These are phyloP conservation scores for Theileria orientalis DNA, from an alignment of 169 alveolate genomes.

Conservation along the genomic window DNA sequence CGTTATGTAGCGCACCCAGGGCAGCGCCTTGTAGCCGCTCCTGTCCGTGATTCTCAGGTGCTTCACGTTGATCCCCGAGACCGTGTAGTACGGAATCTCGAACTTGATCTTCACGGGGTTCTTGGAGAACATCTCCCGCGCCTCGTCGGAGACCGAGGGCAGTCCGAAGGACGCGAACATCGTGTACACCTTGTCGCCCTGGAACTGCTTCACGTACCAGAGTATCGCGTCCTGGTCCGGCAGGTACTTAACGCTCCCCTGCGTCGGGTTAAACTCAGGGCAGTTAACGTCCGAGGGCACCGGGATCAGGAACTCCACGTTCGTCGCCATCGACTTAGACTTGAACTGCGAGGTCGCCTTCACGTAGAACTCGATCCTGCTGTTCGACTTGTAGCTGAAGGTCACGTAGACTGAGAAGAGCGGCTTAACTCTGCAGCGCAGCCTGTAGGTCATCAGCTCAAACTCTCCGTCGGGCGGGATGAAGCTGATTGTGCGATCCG, in stretches of 20 bases:
- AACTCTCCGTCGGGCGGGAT: slow-evolving; percentile 99
- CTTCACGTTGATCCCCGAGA: slow-evolving; percentile 97
- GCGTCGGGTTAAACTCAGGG: slow-evolving; percentile 92
- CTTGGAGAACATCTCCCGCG: slow-evolving; percentile 88
- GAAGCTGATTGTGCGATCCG: slow-evolving; percentile 96
- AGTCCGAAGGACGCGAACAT: slow-evolving; percentile 96
- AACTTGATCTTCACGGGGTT: slow-evolving; percentile 94
- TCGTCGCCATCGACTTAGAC: slow-evolving; percentile 93
- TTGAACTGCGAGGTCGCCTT: slow-evolving; percentile 91
- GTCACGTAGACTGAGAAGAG: slow-evolving; percentile 93
- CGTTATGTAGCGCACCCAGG: slow-evolving; percentile 99
- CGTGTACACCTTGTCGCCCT: slow-evolving; percentile 96
- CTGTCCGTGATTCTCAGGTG: slow-evolving; percentile 97
- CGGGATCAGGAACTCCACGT: slow-evolving; percentile 95
- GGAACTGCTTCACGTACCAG: slow-evolving; percentile 97
- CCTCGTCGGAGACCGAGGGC: slow-evolving; percentile 92
- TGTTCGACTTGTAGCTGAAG: slow-evolving; percentile 86
- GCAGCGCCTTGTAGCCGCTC: slow-evolving; percentile 96
- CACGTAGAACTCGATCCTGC: slow-evolving; percentile 91
- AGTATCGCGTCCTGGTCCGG: slow-evolving; percentile 94
- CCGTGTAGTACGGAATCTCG: slow-evolving; percentile 99
- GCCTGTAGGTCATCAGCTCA: slow-evolving; percentile 97
- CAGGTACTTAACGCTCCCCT: slow-evolving; percentile 94
- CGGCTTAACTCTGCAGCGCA: slow-evolving; percentile 94
- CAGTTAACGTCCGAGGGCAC: slow-evolving; percentile 98